phyloP scores from a whole-genome alignment of 768 basidiomycete genomes.

The Trametes elegans region DNA sequence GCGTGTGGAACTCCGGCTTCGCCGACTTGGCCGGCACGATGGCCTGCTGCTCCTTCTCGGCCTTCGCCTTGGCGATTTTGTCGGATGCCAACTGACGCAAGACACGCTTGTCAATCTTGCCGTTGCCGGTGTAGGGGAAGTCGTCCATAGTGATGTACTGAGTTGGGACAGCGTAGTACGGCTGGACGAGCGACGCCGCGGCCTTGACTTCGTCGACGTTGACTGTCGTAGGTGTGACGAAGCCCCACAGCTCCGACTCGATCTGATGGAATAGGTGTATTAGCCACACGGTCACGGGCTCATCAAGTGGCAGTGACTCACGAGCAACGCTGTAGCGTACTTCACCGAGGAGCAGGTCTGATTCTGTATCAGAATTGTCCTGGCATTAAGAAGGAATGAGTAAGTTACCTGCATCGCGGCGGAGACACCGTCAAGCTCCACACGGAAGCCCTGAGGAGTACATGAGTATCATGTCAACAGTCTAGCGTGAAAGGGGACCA shows the following conservation, averaged over 20 bases:
- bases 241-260: slow-evolving; percentile 54
- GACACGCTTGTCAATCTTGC: slow-evolving; percentile 48
- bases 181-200: slow-evolving; percentile 50
- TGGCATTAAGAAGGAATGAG: no score
- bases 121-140: slow-evolving; percentile 49
- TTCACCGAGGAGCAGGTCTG: slow-evolving; percentile 43
- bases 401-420: slow-evolving; percentile 54
- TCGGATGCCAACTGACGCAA: slow-evolving; percentile 34
- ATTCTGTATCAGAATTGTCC: slow-evolving; percentile 18
- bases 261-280: slow-evolving; percentile 25
- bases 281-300: background rate
- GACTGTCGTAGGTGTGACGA: slow-evolving; percentile 42
- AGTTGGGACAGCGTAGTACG: slow-evolving; percentile 59
- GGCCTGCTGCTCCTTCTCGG: slow-evolving; percentile 4
- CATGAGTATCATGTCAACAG: background rate
- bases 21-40: slow-evolving; percentile 8
- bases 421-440: slow-evolving; percentile 61
- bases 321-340: slow-evolving; percentile 47
- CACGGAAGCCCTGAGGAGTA: slow-evolving; percentile 50
- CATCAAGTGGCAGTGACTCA: background rate
- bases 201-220: slow-evolving; percentile 39
- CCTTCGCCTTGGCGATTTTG: slow-evolving; percentile 4
- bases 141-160: slow-evolving; percentile 41
- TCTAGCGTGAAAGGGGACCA: background rate
- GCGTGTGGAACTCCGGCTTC: slow-evolving; percentile 21